A percentile compares a stretch with the other conserved stretches of the same genome.
Conservation (phyloP, 202 grass and related monocot species). For the Digitaria exilis region DNA sequence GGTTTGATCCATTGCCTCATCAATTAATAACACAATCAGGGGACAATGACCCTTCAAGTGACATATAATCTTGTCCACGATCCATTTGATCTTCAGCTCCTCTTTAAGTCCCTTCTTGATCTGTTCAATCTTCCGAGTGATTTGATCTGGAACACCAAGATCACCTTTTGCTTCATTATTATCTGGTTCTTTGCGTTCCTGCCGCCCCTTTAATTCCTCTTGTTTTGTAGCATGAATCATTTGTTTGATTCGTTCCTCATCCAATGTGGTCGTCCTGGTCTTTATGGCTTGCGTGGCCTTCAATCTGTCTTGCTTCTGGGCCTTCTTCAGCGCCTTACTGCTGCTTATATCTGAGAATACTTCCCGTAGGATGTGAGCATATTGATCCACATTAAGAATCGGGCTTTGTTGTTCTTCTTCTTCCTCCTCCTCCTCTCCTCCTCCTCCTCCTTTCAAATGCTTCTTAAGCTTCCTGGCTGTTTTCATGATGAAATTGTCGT, state of each 20-base stretch:
- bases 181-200: not conserved
- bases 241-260: not conserved
- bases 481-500: not conserved
- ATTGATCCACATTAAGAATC: no score
- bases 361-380: not conserved
- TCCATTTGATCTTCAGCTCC: not conserved
- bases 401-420: not conserved
- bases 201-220: not conserved
- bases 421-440: no score
- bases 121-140: not conserved
- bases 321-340: not conserved
- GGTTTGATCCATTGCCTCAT: not conserved
- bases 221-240: not conserved
- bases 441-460: not conserved
- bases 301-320: not conserved
- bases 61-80: not conserved
- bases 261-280: no score
- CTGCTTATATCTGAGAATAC: no score
- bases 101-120: not conserved
- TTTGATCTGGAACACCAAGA: not conserved
- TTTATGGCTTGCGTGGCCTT: not conserved
- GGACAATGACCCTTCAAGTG: accelerated
- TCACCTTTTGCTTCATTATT: not conserved
- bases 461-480: not conserved
- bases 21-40: not conserved